Evolutionary conservation across 2,329 filamentous ascomycete genomes (phyloP), one percentile per base, ranked within the genome.

Genomic region (Chaetomiaceae sp.): DNA sequence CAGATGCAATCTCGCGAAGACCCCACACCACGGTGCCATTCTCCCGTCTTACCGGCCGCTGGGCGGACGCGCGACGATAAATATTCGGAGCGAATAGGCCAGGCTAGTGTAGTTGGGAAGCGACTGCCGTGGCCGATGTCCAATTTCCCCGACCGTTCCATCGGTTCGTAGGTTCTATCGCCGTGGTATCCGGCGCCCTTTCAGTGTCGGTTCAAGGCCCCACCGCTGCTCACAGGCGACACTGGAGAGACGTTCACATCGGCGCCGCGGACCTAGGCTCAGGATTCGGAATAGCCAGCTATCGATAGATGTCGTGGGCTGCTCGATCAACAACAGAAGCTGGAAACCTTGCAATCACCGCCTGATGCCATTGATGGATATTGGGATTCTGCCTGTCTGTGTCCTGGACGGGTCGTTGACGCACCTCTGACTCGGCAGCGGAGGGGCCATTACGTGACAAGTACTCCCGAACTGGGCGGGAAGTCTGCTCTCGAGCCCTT

Each of bases 361-460:
- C n/a, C n/a, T n/a, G n/a, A n/a, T n/a, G n/a, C n/a, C n/a, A 9
- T 6, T 24, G 22, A 24, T 24, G 9, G 9, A 5, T 24, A 9
- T 24, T 24, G 22, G 22, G 9, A 24, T 9, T 24, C 6, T 9
- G 5, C 22, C 10, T 17, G 8, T 17, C 15, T 19, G 7, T 9
- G 8, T 18, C 35, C 12, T 12, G 10, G 18, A 11, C n/a, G 14
- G 34, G 10, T 40, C 19, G 40, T 41, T 17, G 35, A 39, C 14
- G 24, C 15, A 33, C 12, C 26, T 48, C 50, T 63, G 63, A 62
- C 62, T 65, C 61, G 60, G 58, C 60, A 52, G 48, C 48, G 43
- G 60, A 36, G 58, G 61, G 62, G 56, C 64, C 61, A 71, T 74
- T 74, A 74, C 71, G 71, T 74, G 69, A 73, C 58, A 68, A 56